A percentile compares a stretch with the other conserved stretches of the same genome.
phyloP scores from a whole-genome alignment of 1,284 basidiomycete species.

The Clitocybe nebularis region DNA sequence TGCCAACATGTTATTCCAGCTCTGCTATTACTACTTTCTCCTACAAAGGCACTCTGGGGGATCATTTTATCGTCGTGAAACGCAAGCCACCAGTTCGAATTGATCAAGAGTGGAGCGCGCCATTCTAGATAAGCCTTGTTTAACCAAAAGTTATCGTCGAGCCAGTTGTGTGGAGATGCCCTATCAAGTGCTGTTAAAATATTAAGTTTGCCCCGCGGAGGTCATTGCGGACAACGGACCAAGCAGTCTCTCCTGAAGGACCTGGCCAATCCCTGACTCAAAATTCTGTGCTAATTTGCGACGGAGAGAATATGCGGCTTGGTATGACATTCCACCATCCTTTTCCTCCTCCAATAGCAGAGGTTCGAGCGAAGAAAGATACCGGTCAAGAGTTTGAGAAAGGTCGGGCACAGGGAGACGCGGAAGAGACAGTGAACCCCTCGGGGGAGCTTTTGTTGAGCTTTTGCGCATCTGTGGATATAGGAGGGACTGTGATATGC shows the following conservation, averaged over 20 bases:
- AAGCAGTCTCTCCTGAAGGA: slow-evolving; percentile 77
- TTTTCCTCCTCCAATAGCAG: slow-evolving; percentile 75
- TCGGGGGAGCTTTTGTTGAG: slow-evolving; percentile 8
- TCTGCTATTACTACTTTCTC: slow-evolving; percentile 30
- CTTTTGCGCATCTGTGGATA: slow-evolving; percentile 15
- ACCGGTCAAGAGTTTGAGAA: slow-evolving; percentile 73
- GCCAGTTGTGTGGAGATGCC: slow-evolving; percentile 88
- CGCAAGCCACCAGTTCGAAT: slow-evolving; percentile 99
- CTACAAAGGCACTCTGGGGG: slow-evolving; percentile 40
- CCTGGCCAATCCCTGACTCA: slow-evolving; percentile 64
- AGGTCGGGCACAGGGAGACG: slow-evolving; percentile 87
- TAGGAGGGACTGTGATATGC: slow-evolving; percentile 1
- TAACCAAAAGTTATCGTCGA: slow-evolving; percentile 93
- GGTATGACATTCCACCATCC: slow-evolving; percentile 50
- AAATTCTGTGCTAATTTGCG: slow-evolving; percentile 72
- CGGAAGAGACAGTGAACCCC: slow-evolving; percentile 27
- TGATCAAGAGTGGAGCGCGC: slow-evolving; percentile 82
- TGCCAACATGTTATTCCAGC: slow-evolving; percentile 78
- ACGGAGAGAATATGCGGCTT: slow-evolving; percentile 58
- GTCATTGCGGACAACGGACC: slow-evolving; percentile 42
- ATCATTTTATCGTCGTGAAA: slow-evolving; percentile 63
- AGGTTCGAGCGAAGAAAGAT: slow-evolving; percentile 79
- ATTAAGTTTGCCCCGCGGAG: slow-evolving; percentile 12
- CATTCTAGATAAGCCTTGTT: slow-evolving; percentile 89
- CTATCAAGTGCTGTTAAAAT: slow-evolving; percentile 73